These are phyloP conservation scores for Ceratonia siliqua DNA, from an alignment of 306 rosid genomes.

Conservation along the genomic window DNA sequence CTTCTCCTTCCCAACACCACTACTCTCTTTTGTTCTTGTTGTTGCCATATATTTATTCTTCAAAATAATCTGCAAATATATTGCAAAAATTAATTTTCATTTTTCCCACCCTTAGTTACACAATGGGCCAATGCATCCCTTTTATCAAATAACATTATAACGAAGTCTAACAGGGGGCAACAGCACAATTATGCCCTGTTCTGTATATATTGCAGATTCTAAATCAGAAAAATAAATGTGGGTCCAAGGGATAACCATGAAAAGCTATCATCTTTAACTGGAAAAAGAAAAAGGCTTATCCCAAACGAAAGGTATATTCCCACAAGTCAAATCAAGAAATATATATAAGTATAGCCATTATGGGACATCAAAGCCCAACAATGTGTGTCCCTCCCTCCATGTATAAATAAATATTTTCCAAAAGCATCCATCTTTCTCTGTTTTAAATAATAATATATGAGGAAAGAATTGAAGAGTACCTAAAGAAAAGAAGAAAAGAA, in stretches of 20 bases:
- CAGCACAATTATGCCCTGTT: background rate
- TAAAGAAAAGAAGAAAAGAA: background rate
- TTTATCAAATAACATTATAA: too few species aligned
- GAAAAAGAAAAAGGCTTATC: background rate
- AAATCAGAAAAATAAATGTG: background rate
- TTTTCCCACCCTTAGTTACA: too few species aligned
- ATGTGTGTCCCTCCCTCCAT: background rate
- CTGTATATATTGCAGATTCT: background rate
- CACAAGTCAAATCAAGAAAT: background rate
- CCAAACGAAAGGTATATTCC: background rate
- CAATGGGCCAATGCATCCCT: too few species aligned
- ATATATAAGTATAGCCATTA: background rate
- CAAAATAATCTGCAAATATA: conserved; percentile 22
- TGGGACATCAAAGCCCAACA: conserved; percentile 9
- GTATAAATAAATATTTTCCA: background rate
- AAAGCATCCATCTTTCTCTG: background rate
- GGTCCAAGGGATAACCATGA: background rate
- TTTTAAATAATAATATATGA: background rate
- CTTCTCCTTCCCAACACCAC: conserved; percentile 58
- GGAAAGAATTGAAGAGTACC: background rate
- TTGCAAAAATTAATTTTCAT: background rate
- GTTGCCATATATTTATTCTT: conserved; percentile 62
- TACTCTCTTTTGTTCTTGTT: conserved; percentile 47
- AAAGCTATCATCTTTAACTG: background rate
- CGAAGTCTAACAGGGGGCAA: too few species aligned